Percentiles rank a stretch among this genome's conserved stretches.
Conservation (phyloP, 345 rosid species). For the Lepidium africanum region DNA sequence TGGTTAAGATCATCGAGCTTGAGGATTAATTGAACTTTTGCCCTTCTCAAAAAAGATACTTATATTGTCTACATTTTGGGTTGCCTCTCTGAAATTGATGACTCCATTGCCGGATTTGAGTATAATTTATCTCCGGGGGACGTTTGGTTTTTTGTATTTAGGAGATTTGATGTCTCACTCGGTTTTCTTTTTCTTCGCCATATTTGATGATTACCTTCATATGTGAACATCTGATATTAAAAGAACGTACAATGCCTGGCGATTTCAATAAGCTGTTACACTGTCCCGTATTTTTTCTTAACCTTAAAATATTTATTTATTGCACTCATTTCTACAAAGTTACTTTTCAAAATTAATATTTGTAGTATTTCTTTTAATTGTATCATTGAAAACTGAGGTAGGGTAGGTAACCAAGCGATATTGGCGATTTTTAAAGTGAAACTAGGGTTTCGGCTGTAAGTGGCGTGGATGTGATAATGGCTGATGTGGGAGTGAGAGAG, state of each 20-base stretch:
- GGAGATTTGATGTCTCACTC: conserved; percentile 16
- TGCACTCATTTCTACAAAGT: too few species aligned
- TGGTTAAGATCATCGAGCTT: conserved; percentile 85
- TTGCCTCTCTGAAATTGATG: not conserved
- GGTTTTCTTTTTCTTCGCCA: not conserved
- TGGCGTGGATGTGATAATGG: too few species aligned
- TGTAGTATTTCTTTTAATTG: too few species aligned
- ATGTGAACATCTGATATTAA: not conserved
- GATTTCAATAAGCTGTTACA: conserved; percentile 14
- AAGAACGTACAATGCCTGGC: conserved; percentile 11
- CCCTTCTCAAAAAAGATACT: not conserved
- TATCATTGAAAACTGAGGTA: too few species aligned
- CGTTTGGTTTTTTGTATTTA: conserved; percentile 12
- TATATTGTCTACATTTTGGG: conserved; percentile 10
- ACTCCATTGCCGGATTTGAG: conserved; percentile 5
- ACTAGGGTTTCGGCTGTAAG: too few species aligned
- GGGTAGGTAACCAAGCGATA: too few species aligned
- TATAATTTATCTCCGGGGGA: conserved; percentile 13
- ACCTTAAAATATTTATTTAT: too few species aligned
- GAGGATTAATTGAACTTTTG: conserved; percentile 41
- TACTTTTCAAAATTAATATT: too few species aligned
- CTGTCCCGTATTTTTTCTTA: not conserved
- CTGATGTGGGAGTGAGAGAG: too few species aligned
- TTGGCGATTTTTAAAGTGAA: too few species aligned
- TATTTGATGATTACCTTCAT: conserved; percentile 4